Evolutionary conservation across 805 yeast genomes (phyloP).

Genomic region (Sporopachydermia quercuum): DNA sequence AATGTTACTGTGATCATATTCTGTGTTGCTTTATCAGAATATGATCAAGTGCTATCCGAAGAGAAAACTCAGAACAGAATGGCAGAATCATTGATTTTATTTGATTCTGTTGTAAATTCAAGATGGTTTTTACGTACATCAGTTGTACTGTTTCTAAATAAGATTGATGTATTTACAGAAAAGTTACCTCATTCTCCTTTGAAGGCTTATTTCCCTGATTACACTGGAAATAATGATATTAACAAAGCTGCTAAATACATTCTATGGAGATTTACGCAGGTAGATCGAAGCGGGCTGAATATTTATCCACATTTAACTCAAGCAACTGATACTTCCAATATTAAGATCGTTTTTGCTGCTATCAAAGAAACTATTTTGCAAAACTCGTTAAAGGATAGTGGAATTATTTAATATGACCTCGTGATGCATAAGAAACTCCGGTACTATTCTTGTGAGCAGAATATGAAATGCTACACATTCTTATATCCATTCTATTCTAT

Average conservation of each 20-base stretch:
- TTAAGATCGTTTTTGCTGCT: slow-evolving; percentile 60
- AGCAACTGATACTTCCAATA: slow-evolving; percentile 74
- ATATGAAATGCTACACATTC: no score
- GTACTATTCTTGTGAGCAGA: no score
- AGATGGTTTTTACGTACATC: slow-evolving; percentile 77
- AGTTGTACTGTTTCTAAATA: slow-evolving; percentile 62
- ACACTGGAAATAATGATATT: slow-evolving; percentile 64
- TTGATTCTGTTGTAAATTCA: slow-evolving; percentile 73
- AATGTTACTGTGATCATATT: slow-evolving; percentile 70
- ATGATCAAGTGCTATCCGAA: slow-evolving; percentile 64
- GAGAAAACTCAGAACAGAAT: slow-evolving; percentile 54
- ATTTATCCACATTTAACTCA: slow-evolving; percentile 79
- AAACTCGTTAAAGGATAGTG: slow-evolving; percentile 50
- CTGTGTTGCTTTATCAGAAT: slow-evolving; percentile 71
- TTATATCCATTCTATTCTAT: no score
- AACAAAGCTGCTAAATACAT: slow-evolving; percentile 74
- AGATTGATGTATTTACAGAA: slow-evolving; percentile 68
- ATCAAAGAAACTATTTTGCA: slow-evolving; percentile 55
- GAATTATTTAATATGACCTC: slow-evolving; percentile 28
- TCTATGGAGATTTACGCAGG: slow-evolving; percentile 66
- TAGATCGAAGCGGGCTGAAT: slow-evolving; percentile 59
- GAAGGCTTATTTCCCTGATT: slow-evolving; percentile 66
- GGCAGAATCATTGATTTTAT: slow-evolving; percentile 59
- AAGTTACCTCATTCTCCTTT: slow-evolving; percentile 60
- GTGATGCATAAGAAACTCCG: no score